phyloP scores from a whole-genome alignment of 805 yeast genomes.

The Yarrowia osloensis region DNA sequence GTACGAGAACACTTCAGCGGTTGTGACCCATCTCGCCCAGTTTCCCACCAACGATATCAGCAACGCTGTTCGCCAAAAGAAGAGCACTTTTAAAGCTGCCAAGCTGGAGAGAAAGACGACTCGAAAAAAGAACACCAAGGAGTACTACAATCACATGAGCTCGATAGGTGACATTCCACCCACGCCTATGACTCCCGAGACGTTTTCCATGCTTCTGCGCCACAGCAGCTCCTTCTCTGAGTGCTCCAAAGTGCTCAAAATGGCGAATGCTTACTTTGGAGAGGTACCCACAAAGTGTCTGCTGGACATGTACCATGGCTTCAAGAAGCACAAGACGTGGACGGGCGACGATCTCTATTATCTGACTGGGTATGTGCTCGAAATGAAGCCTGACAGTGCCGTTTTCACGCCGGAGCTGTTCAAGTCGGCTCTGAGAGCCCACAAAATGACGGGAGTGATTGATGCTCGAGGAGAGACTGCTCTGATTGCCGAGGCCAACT shows the following conservation, averaged over 20 bases:
- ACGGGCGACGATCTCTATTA: neutral
- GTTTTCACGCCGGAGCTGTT: neutral
- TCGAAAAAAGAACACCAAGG: neutral
- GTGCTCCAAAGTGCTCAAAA: neutral
- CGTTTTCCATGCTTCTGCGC: neutral
- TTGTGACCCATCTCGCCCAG: neutral
- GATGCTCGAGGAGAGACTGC: neutral
- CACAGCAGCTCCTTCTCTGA: neutral
- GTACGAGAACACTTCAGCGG: neutral
- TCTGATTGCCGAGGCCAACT: neutral
- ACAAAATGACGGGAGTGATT: neutral
- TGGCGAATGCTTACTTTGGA: neutral
- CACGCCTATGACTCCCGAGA: neutral
- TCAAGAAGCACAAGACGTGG: neutral
- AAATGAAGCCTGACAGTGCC: neutral
- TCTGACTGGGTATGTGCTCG: neutral
- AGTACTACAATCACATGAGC: neutral
- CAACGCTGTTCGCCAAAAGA: neutral
- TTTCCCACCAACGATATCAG: neutral
- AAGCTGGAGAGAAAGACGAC: neutral
- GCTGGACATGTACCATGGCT: neutral
- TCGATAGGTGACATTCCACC: neutral
- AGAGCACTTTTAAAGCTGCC: neutral
- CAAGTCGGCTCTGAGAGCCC: neutral
- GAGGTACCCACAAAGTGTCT: slow-evolving; percentile 8